These are phyloP conservation scores for Pseudogymnoascus sp. DNA, from an alignment of 2,329 filamentous ascomycete genomes.

Conservation along the genomic window DNA sequence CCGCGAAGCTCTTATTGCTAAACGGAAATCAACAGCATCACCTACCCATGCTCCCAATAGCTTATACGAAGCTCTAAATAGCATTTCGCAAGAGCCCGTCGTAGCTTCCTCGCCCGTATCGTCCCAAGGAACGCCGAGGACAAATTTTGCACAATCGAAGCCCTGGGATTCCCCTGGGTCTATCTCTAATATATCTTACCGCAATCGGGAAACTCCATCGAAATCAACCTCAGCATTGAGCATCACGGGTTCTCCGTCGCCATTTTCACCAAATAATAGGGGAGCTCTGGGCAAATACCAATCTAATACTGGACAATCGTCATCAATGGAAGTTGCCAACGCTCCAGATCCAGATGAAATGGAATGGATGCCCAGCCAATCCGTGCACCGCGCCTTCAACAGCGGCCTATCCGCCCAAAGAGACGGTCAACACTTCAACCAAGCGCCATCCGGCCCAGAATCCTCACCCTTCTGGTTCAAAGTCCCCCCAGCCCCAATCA, in stretches of 20 bases:
- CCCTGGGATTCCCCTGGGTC: background rate
- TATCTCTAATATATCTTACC: background rate
- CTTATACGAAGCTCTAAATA: background rate
- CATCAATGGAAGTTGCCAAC: conserved; percentile 11
- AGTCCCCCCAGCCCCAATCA: conserved; percentile 60
- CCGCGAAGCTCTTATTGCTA: background rate
- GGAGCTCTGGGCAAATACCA: background rate
- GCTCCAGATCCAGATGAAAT: conserved; percentile 38
- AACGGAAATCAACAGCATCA: background rate
- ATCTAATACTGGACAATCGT: background rate
- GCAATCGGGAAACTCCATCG: conserved; percentile 1
- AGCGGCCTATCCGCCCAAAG: conserved; percentile 31
- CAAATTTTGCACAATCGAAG: background rate
- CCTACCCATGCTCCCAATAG: background rate
- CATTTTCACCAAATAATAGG: background rate
- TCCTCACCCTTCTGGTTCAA: conserved; percentile 58
- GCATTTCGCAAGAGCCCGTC: background rate
- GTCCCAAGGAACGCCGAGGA: background rate
- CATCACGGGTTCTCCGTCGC: background rate
- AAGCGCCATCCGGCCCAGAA: conserved; percentile 18
- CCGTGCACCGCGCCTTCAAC: conserved; percentile 49
- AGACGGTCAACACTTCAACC: conserved; percentile 34
- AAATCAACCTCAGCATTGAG: background rate
- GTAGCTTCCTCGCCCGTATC: background rate
- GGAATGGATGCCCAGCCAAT: conserved; percentile 64